Evolutionary conservation across 2,329 filamentous ascomycete species (phyloP), one percentile per base, ranked within the genome.

Genomic region (Gaeumannomyces tritici): DNA sequence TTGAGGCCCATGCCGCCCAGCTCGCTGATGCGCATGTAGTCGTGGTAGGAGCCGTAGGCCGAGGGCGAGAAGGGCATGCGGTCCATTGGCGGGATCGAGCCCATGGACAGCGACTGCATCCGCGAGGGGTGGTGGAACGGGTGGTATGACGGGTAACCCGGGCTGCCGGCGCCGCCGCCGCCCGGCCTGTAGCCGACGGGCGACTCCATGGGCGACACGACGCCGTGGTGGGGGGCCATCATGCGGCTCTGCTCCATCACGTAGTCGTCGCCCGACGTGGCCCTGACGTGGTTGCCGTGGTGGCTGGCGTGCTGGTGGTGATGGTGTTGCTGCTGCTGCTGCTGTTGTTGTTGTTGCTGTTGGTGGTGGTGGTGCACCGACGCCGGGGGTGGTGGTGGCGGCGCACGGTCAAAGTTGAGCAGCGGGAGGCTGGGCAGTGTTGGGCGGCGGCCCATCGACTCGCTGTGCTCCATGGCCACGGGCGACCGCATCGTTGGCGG

Each of bases 81-180:
- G 57, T 82, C 79, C 64, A 77, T 76, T 2, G 74, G 69, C 59
- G 76, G 74, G 59, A 74, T 70, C 2, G 80, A 74, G 55, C 78
- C 76, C 4, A 79, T 65, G 4, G 80, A 79, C 2, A 80, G 71
- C 2, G 80, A 79, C 63, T 82, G 80, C 31, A 73, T 72, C 61
- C 78, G 74, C 33, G 65, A 75, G 2, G 77, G 75, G 63, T 81
- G 78, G 64, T 77, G 76, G 63, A 77, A 77, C 31, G 70, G 66
- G 65, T 76, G 27, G 55, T 57, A 57, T 4, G 24, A 78, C 24
- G 69, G 69, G 62, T 77, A 77, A 42, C 59, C 59, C 26, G 27
- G 18, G 35, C 35, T 42, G 29, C 28, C 28, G 29, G 56, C 56
- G 35, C 35, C 15, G 55, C 68, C 70, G 4, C 68, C 66, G 33